Percentiles rank a stretch among this genome's conserved stretches.
Evolutionary conservation across 495 filamentous ascomycete genomes (phyloP).

Genomic region (Annulohypoxylon stygium): DNA sequence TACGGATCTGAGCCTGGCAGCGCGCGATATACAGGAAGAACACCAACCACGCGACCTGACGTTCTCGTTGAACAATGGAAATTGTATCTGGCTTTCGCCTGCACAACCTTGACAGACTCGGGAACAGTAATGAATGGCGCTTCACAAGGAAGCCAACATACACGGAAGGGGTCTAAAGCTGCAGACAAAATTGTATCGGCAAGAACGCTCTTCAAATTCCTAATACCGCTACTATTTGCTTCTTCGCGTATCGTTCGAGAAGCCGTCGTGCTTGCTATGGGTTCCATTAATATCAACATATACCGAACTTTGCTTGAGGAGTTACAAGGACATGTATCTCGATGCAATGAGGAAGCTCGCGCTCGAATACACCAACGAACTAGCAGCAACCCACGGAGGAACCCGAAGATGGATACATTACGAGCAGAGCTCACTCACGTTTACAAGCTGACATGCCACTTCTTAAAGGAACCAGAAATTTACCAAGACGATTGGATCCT

Average conservation of each 20-base stretch:
- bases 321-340: constrained; percentile 82
- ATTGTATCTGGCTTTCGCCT: constrained; percentile 96
- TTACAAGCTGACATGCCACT: constrained; percentile 93
- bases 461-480: constrained; percentile 81
- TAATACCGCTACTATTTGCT: constrained; percentile 87
- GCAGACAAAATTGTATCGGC: constrained; percentile 90
- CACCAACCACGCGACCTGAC: constrained; percentile 82
- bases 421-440: constrained; percentile 96
- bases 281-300: constrained; percentile 95
- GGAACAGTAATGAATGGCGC: constrained; percentile 72
- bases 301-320: constrained; percentile 93
- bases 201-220: constrained; percentile 85
- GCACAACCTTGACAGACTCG: constrained; percentile 90
- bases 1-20: constrained; percentile 61
- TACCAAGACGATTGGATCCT: constrained; percentile 94
- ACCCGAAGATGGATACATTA: constrained; percentile 83
- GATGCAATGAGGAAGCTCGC: constrained; percentile 89
- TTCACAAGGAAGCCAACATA: constrained; percentile 79
- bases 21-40: constrained; percentile 63
- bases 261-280: constrained; percentile 91
- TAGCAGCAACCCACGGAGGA: constrained; percentile 79
- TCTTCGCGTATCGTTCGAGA: constrained; percentile 82
- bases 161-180: constrained; percentile 84
- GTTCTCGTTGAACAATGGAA: constrained; percentile 98
- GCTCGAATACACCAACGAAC: constrained; percentile 85